Conservation (phyloP, 768 basidiomycete species). For the Inosperma sp. region DNA sequence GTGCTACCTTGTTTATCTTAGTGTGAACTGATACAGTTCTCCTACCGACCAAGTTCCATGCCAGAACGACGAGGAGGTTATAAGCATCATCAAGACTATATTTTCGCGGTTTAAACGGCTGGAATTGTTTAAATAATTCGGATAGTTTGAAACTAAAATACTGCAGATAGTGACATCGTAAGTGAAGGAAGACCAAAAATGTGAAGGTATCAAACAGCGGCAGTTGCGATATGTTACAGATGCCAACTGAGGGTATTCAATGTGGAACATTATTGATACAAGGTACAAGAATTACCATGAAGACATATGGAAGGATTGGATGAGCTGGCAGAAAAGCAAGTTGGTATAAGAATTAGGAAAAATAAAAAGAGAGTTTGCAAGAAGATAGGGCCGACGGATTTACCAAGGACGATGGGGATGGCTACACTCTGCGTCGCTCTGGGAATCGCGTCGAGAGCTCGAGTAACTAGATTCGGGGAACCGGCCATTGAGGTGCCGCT, state of each 20-base stretch:
- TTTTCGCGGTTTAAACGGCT: not conserved
- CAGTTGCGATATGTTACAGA: not conserved
- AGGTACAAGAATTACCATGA: not conserved
- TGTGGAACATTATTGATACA: not conserved
- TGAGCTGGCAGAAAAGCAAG: not conserved
- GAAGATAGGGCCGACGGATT: constrained; percentile 11
- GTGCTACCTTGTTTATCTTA: no score
- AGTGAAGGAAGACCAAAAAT: not conserved
- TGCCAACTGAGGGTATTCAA: not conserved
- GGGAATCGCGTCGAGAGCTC: constrained; percentile 20
- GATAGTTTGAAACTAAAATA: not conserved
- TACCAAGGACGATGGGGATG: constrained; percentile 49
- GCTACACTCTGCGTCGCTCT: constrained; percentile 36
- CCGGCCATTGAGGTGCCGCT: not conserved
- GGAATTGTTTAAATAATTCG: not conserved
- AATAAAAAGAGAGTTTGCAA: constrained; percentile 10
- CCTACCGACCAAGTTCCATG: no score
- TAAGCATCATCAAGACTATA: no score
- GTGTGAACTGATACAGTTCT: no score
- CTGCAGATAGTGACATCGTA: not conserved
- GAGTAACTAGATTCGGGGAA: constrained; percentile 13
- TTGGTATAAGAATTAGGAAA: not conserved
- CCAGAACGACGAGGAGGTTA: no score
- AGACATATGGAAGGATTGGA: not conserved
- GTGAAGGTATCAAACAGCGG: no score